Conservation (phyloP, 257 asterid species). For the Eucommia ulmoides region DNA sequence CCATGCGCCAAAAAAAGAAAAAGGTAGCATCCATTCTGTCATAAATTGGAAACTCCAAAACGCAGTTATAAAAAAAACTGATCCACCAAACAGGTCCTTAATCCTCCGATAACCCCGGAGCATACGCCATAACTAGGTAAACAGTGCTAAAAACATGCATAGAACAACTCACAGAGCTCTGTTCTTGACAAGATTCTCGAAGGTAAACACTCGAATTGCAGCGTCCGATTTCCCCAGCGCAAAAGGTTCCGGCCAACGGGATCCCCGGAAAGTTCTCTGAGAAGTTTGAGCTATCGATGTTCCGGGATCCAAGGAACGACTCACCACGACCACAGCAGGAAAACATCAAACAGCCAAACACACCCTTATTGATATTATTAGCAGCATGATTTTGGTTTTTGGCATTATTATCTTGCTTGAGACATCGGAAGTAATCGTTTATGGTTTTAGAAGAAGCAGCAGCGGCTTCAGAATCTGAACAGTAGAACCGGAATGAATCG, state of each 20-base stretch:
- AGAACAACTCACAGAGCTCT: conserved; percentile 19
- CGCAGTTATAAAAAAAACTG: too few species aligned
- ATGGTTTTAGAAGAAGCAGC: conserved; percentile 24
- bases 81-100: too few species aligned
- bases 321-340: conserved; percentile 70
- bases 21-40: too few species aligned
- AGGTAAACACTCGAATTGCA: conserved; percentile 25
- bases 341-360: conserved; percentile 64
- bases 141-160: conserved; percentile 45
- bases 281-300: conserved; percentile 43
- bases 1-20: too few species aligned
- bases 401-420: conserved; percentile 22
- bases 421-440: conserved; percentile 24
- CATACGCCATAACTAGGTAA: conserved; percentile 54
- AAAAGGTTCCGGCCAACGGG: conserved; percentile 57
- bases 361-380: conserved; percentile 17
- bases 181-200: conserved; percentile 23
- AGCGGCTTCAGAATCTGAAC: conserved; percentile 44
- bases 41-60: too few species aligned
- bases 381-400: conserved; percentile 1
- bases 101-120: too few species aligned
- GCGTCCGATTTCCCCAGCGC: conserved; percentile 62
- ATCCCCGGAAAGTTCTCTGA: conserved; percentile 61
- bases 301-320: conserved; percentile 37
- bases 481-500: conserved; percentile 52